Percentiles rank a stretch among this genome's conserved stretches.
phyloP scores from a whole-genome alignment of 768 basidiomycete species.

The Porphyrellus cyaneotinctus region DNA sequence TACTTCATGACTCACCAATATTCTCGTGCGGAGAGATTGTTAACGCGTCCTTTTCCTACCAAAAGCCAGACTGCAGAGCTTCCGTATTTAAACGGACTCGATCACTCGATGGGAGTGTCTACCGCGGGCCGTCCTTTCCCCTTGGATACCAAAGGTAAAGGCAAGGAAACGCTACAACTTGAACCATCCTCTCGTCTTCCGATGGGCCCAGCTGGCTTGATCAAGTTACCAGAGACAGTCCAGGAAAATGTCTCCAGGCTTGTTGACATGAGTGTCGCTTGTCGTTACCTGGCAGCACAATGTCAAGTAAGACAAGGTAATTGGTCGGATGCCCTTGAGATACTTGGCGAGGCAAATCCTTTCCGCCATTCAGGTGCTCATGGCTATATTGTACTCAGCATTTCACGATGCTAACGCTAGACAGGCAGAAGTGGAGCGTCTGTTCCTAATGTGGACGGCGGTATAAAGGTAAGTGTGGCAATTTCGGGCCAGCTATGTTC shows the following conservation, averaged over 20 bases:
- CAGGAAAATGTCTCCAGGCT: slow-evolving; percentile 69
- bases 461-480: slow-evolving; percentile 71
- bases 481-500: neutral
- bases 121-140: slow-evolving; percentile 42
- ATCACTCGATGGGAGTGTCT: slow-evolving; percentile 17
- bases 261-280: slow-evolving; percentile 93
- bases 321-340: slow-evolving; percentile 87
- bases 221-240: slow-evolving; percentile 61
- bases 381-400: neutral
- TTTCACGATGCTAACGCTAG: slow-evolving; percentile 6
- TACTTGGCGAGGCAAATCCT: slow-evolving; percentile 91
- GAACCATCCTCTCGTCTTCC: slow-evolving; percentile 54
- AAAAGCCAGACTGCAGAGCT: slow-evolving; percentile 39
- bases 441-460: slow-evolving; percentile 83
- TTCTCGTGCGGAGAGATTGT: slow-evolving; percentile 85
- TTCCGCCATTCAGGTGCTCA: slow-evolving; percentile 65
- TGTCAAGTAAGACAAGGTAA: slow-evolving; percentile 90
- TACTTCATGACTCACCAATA: slow-evolving; percentile 97
- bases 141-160: slow-evolving; percentile 53
- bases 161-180: slow-evolving; percentile 43
- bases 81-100: slow-evolving; percentile 25
- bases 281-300: slow-evolving; percentile 94
- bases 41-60: slow-evolving; percentile 80
- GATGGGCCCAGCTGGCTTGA: slow-evolving; percentile 66
- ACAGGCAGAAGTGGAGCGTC: slow-evolving; percentile 61